phyloP scores from a whole-genome alignment of 2,329 filamentous ascomycete species.

The Penicillium sp. region DNA sequence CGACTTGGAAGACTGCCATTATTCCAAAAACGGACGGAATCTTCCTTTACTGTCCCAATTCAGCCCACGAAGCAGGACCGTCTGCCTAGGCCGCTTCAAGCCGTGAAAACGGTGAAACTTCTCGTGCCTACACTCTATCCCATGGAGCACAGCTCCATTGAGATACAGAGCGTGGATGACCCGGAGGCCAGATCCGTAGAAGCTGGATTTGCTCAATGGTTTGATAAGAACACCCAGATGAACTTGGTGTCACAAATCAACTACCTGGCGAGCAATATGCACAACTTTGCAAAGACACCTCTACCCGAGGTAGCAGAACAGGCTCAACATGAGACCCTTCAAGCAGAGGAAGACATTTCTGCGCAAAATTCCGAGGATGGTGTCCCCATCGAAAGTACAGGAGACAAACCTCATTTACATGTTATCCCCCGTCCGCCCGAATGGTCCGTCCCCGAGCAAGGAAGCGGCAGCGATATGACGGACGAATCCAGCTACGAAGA shows the following conservation, averaged over 20 bases:
- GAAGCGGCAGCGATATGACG: slow-evolving; percentile 41
- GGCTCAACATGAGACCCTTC: slow-evolving; percentile 11
- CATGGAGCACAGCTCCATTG: slow-evolving; percentile 65
- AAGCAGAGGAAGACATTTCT: slow-evolving; percentile 12
- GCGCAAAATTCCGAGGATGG: slow-evolving; percentile 16
- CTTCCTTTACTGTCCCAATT: slow-evolving; percentile 70
- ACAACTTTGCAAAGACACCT: slow-evolving; percentile 63
- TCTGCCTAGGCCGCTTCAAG: slow-evolving; percentile 63
- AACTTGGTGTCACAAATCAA: slow-evolving; percentile 75
- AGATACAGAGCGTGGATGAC: slow-evolving; percentile 65
- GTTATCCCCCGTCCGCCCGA: slow-evolving; percentile 76
- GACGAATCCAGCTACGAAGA: slow-evolving; percentile 51
- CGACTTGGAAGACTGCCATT: slow-evolving; percentile 68
- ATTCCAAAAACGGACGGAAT: slow-evolving; percentile 70
- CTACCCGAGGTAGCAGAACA: slow-evolving; percentile 29
- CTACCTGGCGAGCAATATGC: slow-evolving; percentile 71
- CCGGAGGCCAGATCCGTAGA: slow-evolving; percentile 65
- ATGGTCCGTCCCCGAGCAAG: slow-evolving; percentile 56
- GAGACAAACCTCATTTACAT: slow-evolving; percentile 66
- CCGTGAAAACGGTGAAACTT: slow-evolving; percentile 65
- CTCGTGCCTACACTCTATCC: slow-evolving; percentile 73
- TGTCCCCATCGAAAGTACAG: slow-evolving; percentile 19
- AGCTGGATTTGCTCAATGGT: slow-evolving; percentile 63
- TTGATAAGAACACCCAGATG: slow-evolving; percentile 59
- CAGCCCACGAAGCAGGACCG: slow-evolving; percentile 64